These are phyloP conservation scores for Papilionanthe hybrid DNA, from an alignment of 116 monocot genomes.

Conservation along the genomic window DNA sequence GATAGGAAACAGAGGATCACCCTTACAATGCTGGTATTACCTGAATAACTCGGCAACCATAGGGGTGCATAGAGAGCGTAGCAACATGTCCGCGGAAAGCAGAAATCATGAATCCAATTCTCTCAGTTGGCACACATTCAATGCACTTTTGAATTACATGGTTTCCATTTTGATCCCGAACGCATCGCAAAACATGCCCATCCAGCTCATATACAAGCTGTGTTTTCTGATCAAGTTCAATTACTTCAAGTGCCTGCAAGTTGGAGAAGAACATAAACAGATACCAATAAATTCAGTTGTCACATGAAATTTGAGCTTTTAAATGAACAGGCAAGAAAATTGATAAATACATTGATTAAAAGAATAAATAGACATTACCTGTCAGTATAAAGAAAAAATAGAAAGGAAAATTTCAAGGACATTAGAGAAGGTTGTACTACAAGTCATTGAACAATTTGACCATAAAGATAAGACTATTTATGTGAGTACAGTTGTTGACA, in stretches of 20 bases:
- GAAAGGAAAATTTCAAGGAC: background rate
- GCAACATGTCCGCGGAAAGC: conserved; percentile 81
- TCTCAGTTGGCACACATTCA: conserved; percentile 79
- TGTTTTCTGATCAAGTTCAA: conserved; percentile 84
- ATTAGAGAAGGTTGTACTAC: background rate
- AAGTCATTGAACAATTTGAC: no score
- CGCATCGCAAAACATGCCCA: conserved; percentile 87
- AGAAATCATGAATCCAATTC: conserved; percentile 79
- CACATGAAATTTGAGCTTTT: background rate
- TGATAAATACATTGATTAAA: background rate
- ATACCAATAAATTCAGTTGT: background rate
- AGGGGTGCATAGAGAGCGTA: conserved; percentile 77
- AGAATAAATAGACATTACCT: background rate
- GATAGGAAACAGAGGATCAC: background rate
- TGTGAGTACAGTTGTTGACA: background rate
- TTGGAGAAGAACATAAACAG: background rate
- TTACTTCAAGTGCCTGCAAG: conserved; percentile 85
- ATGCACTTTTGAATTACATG: conserved; percentile 99
- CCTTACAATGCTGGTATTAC: conserved; percentile 17
- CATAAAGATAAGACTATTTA: background rate
- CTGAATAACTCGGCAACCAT: conserved; percentile 99
- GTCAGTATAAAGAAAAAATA: background rate
- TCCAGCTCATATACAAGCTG: conserved; percentile 81
- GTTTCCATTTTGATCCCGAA: conserved; percentile 94
- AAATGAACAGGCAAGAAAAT: background rate